These are phyloP conservation scores for Mucor racemosus DNA, from an alignment of 371 early-diverging fungal genomes.

Conservation along the genomic window DNA sequence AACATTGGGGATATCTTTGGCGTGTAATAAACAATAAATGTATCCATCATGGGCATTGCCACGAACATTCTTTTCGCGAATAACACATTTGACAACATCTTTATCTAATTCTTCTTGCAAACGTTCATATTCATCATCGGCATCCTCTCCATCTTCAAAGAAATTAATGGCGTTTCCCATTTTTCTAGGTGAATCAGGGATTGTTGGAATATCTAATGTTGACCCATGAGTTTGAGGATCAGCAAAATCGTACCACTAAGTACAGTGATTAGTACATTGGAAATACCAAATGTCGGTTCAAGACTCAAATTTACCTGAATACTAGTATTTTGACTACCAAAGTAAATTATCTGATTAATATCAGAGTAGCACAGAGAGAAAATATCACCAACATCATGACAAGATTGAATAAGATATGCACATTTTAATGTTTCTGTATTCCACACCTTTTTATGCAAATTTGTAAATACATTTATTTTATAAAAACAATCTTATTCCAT, in stretches of 20 bases:
- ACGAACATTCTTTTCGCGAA: constrained; percentile 57
- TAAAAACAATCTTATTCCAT: background rate
- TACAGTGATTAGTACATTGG: too few relatives aligned
- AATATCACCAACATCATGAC: constrained; percentile 78
- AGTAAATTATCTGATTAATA: constrained; percentile 57
- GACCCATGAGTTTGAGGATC: constrained; percentile 55
- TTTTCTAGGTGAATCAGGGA: constrained; percentile 44
- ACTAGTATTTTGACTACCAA: constrained; percentile 85
- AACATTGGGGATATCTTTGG: constrained; percentile 55
- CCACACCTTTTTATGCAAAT: constrained; percentile 50
- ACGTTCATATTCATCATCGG: constrained; percentile 21
- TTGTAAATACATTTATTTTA: background rate
- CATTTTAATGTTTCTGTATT: constrained; percentile 64
- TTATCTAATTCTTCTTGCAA: constrained; percentile 37
- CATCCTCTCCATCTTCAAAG: constrained; percentile 25
- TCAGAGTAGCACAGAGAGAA: constrained; percentile 72
- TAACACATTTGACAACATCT: constrained; percentile 56
- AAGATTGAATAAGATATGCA: constrained; percentile 69
- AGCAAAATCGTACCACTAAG: constrained; percentile 65
- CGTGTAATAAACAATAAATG: constrained; percentile 69
- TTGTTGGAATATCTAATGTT: constrained; percentile 37
- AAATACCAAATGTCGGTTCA: too few relatives aligned
- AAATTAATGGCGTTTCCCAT: constrained; percentile 35
- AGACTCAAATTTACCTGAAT: constrained; percentile 60
- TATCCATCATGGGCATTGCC: constrained; percentile 78